Percentiles rank a stretch among this genome's conserved stretches.
Conservation (phyloP, 2,329 filamentous ascomycete genomes). For the Dactylellina cionopaga region DNA sequence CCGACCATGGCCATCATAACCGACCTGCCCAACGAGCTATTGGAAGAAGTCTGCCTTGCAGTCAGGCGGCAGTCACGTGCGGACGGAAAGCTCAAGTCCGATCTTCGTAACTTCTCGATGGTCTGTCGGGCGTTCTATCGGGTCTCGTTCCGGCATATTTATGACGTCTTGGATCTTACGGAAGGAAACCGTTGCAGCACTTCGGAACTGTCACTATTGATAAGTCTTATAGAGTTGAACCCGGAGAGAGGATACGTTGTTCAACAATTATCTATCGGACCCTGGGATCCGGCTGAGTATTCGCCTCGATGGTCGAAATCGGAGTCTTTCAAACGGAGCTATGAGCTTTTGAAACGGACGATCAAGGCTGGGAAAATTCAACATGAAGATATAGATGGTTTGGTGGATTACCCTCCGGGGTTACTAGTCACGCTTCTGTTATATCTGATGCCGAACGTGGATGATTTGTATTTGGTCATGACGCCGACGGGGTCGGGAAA, state of each 20-base stretch:
- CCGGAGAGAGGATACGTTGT: conserved; percentile 15
- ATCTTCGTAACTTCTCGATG: background rate
- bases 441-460: conserved; percentile 19
- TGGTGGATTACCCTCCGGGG: conserved; percentile 12
- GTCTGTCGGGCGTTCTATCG: conserved; percentile 25
- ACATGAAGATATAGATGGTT: conserved; percentile 3
- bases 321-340: conserved; percentile 8
- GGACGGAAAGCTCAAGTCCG: background rate
- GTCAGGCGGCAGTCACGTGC: background rate
- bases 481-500: background rate
- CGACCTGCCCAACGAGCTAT: conserved; percentile 28
- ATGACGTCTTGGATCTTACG: conserved; percentile 9
- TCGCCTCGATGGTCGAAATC: background rate
- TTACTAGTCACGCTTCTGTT: conserved; percentile 18
- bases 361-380: background rate
- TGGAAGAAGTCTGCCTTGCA: conserved; percentile 16
- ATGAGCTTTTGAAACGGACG: conserved; percentile 20
- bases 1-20: conserved; percentile 7
- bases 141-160: conserved; percentile 28
- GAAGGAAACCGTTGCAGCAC: background rate
- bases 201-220: background rate
- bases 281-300: conserved; percentile 18
- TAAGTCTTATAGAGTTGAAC: conserved; percentile 22
- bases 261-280: conserved; percentile 10
- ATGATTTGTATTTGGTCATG: conserved; percentile 5